Evolutionary conservation across 2,329 filamentous ascomycete genomes (phyloP).

Genomic region (Colletotrichum liaoningense): DNA sequence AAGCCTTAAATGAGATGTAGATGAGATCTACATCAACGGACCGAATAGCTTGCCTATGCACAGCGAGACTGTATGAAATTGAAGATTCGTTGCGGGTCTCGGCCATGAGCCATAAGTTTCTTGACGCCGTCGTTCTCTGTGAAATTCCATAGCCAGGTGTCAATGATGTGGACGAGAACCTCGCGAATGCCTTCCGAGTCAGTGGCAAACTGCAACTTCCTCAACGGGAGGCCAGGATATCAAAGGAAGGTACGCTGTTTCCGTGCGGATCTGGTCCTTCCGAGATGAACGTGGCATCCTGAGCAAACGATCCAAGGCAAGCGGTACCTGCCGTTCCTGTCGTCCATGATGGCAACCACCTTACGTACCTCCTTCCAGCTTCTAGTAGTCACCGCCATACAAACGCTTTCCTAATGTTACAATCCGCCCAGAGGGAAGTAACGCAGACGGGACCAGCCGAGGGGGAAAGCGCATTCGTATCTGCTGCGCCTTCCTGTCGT

Average conservation of each 20-base stretch:
- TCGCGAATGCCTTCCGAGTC: neutral
- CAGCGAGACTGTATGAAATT: neutral
- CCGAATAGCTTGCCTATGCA: neutral
- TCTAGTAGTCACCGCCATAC: neutral
- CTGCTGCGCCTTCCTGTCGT: constrained; percentile 3
- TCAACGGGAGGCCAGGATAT: neutral
- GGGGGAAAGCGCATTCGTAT: neutral
- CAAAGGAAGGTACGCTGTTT: neutral
- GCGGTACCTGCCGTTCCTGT: neutral
- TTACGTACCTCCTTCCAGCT: neutral
- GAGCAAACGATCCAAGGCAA: neutral
- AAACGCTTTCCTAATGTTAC: neutral
- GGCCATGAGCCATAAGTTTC: neutral
- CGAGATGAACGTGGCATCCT: neutral
- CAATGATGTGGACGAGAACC: too few species aligned
- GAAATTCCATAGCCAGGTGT: neutral
- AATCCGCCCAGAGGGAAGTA: neutral
- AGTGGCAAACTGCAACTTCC: neutral
- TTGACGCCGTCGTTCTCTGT: neutral
- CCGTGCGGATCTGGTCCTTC: neutral
- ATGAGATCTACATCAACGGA: neutral
- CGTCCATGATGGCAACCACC: neutral
- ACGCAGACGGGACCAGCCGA: neutral
- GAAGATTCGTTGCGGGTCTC: neutral
- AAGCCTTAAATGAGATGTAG: neutral